Conservation (phyloP, 129 eudicot species). For the Tanacetum coccineum region DNA sequence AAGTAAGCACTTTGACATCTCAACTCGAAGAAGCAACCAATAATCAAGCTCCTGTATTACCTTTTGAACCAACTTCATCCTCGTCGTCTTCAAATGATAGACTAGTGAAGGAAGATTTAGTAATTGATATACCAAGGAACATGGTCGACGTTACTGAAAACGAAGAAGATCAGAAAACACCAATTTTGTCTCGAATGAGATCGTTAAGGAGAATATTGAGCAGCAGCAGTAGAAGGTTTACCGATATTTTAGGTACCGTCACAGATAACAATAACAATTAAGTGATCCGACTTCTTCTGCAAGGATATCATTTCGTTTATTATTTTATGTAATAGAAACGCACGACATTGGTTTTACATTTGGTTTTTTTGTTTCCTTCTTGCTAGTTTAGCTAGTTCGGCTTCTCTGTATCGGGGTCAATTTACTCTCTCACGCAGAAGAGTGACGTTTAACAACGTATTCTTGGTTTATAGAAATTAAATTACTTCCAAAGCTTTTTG, state of each 20-base stretch:
- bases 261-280: slow-evolving; percentile 20
- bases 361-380: too few species aligned
- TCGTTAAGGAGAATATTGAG: slow-evolving; percentile 78
- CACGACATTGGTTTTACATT: too few species aligned
- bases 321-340: too few species aligned
- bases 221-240: slow-evolving; percentile 55
- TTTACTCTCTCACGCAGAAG: too few species aligned
- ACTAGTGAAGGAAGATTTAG: slow-evolving; percentile 32
- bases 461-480: too few species aligned
- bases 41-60: slow-evolving; percentile 4
- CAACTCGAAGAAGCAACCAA: slow-evolving; percentile 34
- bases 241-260: slow-evolving; percentile 50
- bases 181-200: slow-evolving; percentile 27
- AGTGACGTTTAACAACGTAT: too few species aligned
- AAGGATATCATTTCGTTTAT: too few species aligned
- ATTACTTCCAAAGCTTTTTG: too few species aligned
- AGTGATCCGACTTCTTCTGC: too few species aligned
- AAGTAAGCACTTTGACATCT: slow-evolving; percentile 49
- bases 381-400: too few species aligned
- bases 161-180: slow-evolving; percentile 35
- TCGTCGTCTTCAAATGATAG: slow-evolving; percentile 22
- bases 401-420: too few species aligned
- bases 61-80: slow-evolving; percentile 23
- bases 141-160: slow-evolving; percentile 7
- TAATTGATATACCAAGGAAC: slow-evolving; percentile 59